phyloP scores from a whole-genome alignment of 75 land plant genomes.

The Pseudotsuga menziesii region DNA sequence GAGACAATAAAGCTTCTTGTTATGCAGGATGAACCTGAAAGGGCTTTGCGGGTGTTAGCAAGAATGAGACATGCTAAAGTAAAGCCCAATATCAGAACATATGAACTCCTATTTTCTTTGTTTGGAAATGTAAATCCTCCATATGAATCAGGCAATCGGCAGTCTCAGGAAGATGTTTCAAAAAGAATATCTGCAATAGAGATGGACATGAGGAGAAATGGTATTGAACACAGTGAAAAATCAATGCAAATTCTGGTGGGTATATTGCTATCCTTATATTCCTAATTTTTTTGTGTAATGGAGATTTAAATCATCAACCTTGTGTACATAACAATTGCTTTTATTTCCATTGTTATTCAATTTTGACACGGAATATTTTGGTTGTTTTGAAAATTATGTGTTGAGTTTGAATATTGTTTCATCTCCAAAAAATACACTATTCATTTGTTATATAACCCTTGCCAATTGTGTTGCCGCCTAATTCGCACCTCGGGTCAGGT shows the following conservation, averaged over 20 bases:
- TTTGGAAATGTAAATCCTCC: slow-evolving; percentile 63
- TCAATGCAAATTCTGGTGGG: slow-evolving; percentile 56
- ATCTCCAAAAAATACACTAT: background rate
- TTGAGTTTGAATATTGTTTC: background rate
- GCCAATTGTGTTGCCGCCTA: too few species aligned
- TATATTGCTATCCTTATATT: background rate
- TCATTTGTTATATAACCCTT: too few species aligned
- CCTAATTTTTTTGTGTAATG: background rate
- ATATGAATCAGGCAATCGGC: slow-evolving; percentile 42
- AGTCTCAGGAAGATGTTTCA: slow-evolving; percentile 33
- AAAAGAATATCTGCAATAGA: slow-evolving; percentile 49
- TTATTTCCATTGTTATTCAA: background rate
- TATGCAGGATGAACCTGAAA: slow-evolving; percentile 54
- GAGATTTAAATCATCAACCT: background rate
- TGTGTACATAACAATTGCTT: background rate
- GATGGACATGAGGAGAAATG: slow-evolving; percentile 47
- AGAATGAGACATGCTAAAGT: slow-evolving; percentile 39
- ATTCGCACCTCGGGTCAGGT: too few species aligned
- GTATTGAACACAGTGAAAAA: slow-evolving; percentile 33
- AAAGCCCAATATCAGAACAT: slow-evolving; percentile 43
- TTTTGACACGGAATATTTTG: background rate
- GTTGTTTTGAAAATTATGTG: background rate
- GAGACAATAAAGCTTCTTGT: background rate
- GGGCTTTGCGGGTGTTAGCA: slow-evolving; percentile 40
- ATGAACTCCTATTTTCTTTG: slow-evolving; percentile 53